Evolutionary conservation across 2,329 filamentous ascomycete species (phyloP).

Genomic region (Trichophyton schoenleinii): DNA sequence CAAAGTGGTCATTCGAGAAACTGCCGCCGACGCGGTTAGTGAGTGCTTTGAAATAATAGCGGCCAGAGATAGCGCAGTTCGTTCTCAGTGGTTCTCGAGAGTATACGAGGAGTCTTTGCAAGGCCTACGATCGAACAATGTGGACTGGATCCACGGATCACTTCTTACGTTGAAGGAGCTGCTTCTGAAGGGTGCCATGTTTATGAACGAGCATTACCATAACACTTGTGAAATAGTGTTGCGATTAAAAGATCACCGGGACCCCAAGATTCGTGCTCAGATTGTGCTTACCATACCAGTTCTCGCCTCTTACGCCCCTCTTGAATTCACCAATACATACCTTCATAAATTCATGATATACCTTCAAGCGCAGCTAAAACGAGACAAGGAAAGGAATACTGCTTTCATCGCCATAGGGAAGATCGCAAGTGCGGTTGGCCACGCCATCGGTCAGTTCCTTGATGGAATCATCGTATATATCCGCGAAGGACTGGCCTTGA

Average conservation of each 20-base stretch:
- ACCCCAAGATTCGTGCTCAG: constrained; percentile 74
- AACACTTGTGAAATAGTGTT: constrained; percentile 88
- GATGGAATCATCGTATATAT: constrained; percentile 91
- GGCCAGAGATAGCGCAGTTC: constrained; percentile 78
- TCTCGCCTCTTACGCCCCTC: constrained; percentile 80
- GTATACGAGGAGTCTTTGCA: constrained; percentile 76
- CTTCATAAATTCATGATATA: constrained; percentile 97
- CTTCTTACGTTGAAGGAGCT: constrained; percentile 86
- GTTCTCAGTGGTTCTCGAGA: constrained; percentile 75
- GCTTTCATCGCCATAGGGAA: constrained; percentile 94
- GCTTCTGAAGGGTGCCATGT: constrained; percentile 92
- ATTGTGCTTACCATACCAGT: constrained; percentile 86
- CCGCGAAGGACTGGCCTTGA: constrained; percentile 72
- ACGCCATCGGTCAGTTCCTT: constrained; percentile 85
- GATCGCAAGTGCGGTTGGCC: constrained; percentile 90
- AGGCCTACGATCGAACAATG: constrained; percentile 65
- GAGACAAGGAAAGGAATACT: constrained; percentile 85
- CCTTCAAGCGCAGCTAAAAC: constrained; percentile 82
- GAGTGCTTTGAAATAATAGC: constrained; percentile 94
- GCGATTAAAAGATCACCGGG: constrained; percentile 83
- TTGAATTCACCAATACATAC: constrained; percentile 76
- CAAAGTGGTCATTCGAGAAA: constrained; percentile 81
- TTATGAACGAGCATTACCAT: constrained; percentile 90
- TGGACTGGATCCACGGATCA: constrained; percentile 89
- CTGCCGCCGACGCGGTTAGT: constrained; percentile 82